Conservation (phyloP, 2,329 filamentous ascomycete species). For the Neofusicoccum sp. region DNA sequence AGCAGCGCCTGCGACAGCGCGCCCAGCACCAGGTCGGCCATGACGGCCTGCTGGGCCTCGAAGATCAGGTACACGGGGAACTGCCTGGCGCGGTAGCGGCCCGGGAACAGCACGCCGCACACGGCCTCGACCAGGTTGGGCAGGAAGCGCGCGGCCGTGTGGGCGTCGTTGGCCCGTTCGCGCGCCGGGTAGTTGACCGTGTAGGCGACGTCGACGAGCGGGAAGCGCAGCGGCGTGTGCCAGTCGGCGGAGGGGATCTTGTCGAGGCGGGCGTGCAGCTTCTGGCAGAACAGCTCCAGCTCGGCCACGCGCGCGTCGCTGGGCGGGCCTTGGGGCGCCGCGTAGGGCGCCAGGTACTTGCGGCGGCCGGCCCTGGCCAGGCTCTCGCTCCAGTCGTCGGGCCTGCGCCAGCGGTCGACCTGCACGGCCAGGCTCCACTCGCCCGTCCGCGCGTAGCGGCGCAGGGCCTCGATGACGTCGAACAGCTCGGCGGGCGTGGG, state of each 20-base stretch:
- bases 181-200: conserved; percentile 20
- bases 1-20: conserved; percentile 16
- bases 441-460: conserved; percentile 21
- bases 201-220: conserved; percentile 22
- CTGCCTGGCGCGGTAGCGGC: conserved; percentile 2
- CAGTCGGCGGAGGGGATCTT: conserved; percentile 11
- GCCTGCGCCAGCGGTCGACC: background rate
- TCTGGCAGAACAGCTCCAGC: conserved; percentile 20
- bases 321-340: background rate
- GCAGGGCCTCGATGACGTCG: conserved; percentile 20
- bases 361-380: conserved; percentile 18
- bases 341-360: conserved; percentile 13
- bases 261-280: conserved; percentile 21
- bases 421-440: conserved; percentile 17
- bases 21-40: conserved; percentile 20
- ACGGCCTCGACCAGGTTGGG: conserved; percentile 22
- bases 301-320: conserved; percentile 14
- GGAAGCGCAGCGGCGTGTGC: conserved; percentile 21
- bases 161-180: conserved; percentile 1
- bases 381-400: conserved; percentile 15
- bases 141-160: conserved; percentile 13
- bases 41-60: conserved; percentile 22
- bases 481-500: conserved; percentile 21
- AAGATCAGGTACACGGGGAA: conserved; percentile 21
- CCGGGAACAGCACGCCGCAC: conserved; percentile 14